Conservation (phyloP, 768 basidiomycete genomes). For the Panaeolus cyanescens region DNA sequence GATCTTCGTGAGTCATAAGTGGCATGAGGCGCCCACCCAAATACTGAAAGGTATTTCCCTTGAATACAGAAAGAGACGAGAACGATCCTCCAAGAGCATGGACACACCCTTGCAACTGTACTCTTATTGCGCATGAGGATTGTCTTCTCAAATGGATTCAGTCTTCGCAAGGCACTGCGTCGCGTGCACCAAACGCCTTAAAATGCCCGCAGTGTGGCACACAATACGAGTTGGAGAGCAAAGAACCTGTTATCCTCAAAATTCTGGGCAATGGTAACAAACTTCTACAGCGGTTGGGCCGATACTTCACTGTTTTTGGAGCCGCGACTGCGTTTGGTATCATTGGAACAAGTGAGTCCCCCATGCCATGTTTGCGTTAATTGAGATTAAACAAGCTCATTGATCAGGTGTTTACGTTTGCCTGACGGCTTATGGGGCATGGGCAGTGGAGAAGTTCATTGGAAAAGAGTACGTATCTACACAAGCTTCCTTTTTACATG, state of each 20-base stretch:
- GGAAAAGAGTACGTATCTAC: conserved; percentile 57
- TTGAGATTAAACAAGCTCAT: neutral
- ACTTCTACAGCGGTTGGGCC: conserved; percentile 50
- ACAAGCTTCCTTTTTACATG: neutral
- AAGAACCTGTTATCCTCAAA: conserved; percentile 54
- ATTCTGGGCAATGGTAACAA: conserved; percentile 54
- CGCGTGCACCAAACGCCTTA: conserved; percentile 63
- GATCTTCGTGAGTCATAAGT: conserved; percentile 39
- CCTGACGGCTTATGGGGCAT: conserved; percentile 70
- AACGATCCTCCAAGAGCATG: conserved; percentile 53
- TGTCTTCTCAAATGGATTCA: conserved; percentile 83
- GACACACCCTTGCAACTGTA: conserved; percentile 83
- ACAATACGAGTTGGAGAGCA: conserved; percentile 66
- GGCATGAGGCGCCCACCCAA: neutral
- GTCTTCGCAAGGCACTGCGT: conserved; percentile 58
- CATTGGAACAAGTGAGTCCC: conserved; percentile 59
- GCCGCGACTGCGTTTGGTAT: conserved; percentile 52
- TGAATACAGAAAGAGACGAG: conserved; percentile 35
- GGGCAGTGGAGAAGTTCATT: conserved; percentile 68
- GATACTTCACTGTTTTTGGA: conserved; percentile 51
- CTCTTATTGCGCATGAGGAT: conserved; percentile 76
- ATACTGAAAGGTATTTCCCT: neutral
- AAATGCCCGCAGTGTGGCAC: conserved; percentile 82
- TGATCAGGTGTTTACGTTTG: conserved; percentile 43
- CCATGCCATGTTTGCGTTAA: neutral